These are phyloP conservation scores for Talaromyces funiculosus DNA, from an alignment of 2,329 filamentous ascomycete genomes.

Conservation along the genomic window DNA sequence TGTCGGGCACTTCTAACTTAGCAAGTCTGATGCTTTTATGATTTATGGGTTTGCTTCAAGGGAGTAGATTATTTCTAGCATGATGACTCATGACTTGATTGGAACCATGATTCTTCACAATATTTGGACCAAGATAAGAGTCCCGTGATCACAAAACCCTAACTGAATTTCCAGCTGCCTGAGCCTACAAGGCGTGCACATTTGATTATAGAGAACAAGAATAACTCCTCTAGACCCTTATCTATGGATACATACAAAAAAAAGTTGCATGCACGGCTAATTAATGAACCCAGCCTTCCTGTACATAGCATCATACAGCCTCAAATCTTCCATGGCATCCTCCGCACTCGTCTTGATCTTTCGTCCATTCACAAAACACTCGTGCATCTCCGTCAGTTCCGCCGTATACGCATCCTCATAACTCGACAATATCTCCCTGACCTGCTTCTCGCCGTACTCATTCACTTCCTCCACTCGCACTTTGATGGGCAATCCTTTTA, in stretches of 20 bases:
- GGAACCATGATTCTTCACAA: too few relatives aligned
- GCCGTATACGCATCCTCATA: slow-evolving; percentile 34
- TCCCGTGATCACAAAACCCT: slow-evolving; percentile 7
- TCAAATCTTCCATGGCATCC: slow-evolving; percentile 35
- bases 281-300: slow-evolving; percentile 31
- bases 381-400: slow-evolving; percentile 33
- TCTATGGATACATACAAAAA: background rate
- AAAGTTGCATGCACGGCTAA: slow-evolving; percentile 1
- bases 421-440: slow-evolving; percentile 27
- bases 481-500: slow-evolving; percentile 51
- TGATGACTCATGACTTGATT: too few relatives aligned
- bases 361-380: slow-evolving; percentile 26
- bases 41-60: background rate
- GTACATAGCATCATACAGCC: slow-evolving; percentile 30
- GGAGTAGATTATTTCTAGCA: background rate
- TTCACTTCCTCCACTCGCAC: slow-evolving; percentile 36
- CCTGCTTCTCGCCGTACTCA: slow-evolving; percentile 21
- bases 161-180: background rate
- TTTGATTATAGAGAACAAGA: background rate
- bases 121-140: background rate
- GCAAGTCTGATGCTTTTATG: background rate
- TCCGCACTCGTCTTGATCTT: slow-evolving; percentile 29
- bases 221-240: background rate
- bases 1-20: background rate
- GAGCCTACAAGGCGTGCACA: background rate